A percentile compares a stretch with the other conserved stretches of the same genome.
Conservation (phyloP, 495 filamentous ascomycete genomes). For the Podospora australis region DNA sequence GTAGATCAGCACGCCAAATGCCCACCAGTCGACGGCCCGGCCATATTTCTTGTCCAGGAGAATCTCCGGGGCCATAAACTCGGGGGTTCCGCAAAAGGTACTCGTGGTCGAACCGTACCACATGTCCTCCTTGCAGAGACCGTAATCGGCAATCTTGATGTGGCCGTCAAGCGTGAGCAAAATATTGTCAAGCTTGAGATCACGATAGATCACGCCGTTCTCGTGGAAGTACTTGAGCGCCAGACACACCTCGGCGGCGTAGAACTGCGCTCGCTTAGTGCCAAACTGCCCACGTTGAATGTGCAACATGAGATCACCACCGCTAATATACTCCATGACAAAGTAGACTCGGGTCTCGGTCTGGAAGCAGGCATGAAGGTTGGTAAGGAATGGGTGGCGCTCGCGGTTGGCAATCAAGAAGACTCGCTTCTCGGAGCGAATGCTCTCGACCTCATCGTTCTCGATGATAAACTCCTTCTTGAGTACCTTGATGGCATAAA, state of each 20-base stretch:
- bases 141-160: slow-evolving; percentile 98
- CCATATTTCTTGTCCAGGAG: slow-evolving; percentile 98
- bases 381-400: slow-evolving; percentile 92
- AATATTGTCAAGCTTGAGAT: slow-evolving; percentile 99
- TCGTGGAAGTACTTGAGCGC: slow-evolving; percentile 99
- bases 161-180: slow-evolving; percentile 92
- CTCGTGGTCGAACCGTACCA: slow-evolving; percentile 96
- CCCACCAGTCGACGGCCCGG: slow-evolving; percentile 99
- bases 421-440: slow-evolving; percentile 93
- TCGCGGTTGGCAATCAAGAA: slow-evolving; percentile 97
- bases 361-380: slow-evolving; percentile 97
- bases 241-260: slow-evolving; percentile 94
- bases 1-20: slow-evolving; percentile 98
- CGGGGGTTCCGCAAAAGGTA: slow-evolving; percentile 97
- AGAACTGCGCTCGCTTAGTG: slow-evolving; percentile 96
- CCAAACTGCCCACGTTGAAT: slow-evolving; percentile 97
- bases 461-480: slow-evolving; percentile 99
- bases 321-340: slow-evolving; percentile 99
- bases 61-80: slow-evolving; percentile 99
- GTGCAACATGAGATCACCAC: slow-evolving; percentile 98
- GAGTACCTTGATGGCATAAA: slow-evolving; percentile 98
- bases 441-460: slow-evolving; percentile 99
- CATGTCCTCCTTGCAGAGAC: slow-evolving; percentile 99
- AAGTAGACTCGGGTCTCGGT: slow-evolving; percentile 98
- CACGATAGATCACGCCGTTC: slow-evolving; percentile 98